A percentile compares a stretch with the other conserved stretches of the same genome.
Conservation (phyloP, 2,329 filamentous ascomycete species). For the Ustulina deusta region DNA sequence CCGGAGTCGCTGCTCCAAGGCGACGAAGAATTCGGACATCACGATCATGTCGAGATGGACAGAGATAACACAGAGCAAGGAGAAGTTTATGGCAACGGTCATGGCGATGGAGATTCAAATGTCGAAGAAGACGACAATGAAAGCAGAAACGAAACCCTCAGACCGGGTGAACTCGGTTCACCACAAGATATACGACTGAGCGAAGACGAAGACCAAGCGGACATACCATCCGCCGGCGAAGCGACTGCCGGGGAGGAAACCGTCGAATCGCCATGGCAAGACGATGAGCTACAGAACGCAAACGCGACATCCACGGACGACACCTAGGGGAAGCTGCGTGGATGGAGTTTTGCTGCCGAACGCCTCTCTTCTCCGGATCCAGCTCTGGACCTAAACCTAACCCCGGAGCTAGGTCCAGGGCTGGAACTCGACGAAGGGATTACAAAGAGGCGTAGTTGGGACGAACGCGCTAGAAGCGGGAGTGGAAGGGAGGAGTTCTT, state of each 20-base stretch:
- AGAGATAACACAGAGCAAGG: conserved; percentile 33
- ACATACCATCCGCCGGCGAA: neutral
- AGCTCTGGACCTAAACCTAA: neutral
- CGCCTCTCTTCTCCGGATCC: neutral
- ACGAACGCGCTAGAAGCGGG: neutral
- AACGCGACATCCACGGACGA: conserved; percentile 17
- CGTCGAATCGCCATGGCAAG: conserved; percentile 34
- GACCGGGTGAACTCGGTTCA: conserved; percentile 21
- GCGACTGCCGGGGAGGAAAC: neutral
- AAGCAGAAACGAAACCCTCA: conserved; percentile 17
- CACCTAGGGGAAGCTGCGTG: conserved; percentile 32
- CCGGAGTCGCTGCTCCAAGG: conserved; percentile 49
- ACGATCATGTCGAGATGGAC: conserved; percentile 1
- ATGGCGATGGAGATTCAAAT: conserved; percentile 1
- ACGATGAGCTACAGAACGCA: conserved; percentile 20
- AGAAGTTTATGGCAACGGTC: conserved; percentile 16
- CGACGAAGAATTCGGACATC: conserved; percentile 38
- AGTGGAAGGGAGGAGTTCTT: conserved; percentile 3
- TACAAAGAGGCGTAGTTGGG: neutral
- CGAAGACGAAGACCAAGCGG: conserved; percentile 37
- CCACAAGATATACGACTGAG: conserved; percentile 32
- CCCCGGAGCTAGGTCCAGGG: neutral
- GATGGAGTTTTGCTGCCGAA: conserved; percentile 28
- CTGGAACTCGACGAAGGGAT: conserved; percentile 2
- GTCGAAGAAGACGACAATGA: conserved; percentile 7